A percentile compares a stretch with the other conserved stretches of the same genome.
Conservation (phyloP, 2,329 filamentous ascomycete genomes). For the Nothophoma quercina region DNA sequence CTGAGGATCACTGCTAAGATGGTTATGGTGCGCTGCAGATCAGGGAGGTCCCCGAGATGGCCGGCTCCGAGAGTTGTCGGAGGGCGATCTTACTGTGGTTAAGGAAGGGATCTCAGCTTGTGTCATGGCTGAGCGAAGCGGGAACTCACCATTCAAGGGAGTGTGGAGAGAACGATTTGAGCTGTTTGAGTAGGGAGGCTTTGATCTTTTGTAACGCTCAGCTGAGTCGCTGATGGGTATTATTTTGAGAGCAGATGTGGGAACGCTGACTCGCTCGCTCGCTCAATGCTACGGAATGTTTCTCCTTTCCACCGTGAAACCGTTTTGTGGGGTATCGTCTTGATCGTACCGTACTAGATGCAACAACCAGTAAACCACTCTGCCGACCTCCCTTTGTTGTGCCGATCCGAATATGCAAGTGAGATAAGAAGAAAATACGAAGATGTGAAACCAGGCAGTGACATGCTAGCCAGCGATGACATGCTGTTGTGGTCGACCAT, state of each 20-base stretch:
- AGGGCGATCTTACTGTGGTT: slow-evolving; percentile 11
- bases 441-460: slow-evolving; percentile 1
- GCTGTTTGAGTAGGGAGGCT: slow-evolving; percentile 6
- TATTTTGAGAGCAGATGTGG: not conserved
- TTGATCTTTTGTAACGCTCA: slow-evolving; percentile 2
- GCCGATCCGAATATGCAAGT: slow-evolving; percentile 11
- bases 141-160: not conserved
- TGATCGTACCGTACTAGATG: slow-evolving; percentile 12
- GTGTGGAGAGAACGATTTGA: slow-evolving; percentile 2
- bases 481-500: slow-evolving; percentile 10
- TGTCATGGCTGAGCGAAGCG: not conserved
- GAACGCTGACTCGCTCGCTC: slow-evolving; percentile 10
- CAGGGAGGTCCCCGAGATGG: slow-evolving; percentile 2
- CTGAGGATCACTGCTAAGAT: slow-evolving; percentile 8
- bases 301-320: slow-evolving; percentile 17
- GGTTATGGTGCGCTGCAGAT: slow-evolving; percentile 12
- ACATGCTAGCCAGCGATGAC: slow-evolving; percentile 10
- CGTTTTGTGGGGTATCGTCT: slow-evolving; percentile 20
- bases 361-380: slow-evolving; percentile 1
- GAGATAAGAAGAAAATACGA: slow-evolving; percentile 6
- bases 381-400: not conserved
- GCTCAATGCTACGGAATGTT: slow-evolving; percentile 9
- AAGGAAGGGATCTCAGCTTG: slow-evolving; percentile 3
- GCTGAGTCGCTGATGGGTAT: slow-evolving; percentile 6
- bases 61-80: not conserved